Conservation (phyloP, 805 yeast species). For the Ogataea salicorniae region DNA sequence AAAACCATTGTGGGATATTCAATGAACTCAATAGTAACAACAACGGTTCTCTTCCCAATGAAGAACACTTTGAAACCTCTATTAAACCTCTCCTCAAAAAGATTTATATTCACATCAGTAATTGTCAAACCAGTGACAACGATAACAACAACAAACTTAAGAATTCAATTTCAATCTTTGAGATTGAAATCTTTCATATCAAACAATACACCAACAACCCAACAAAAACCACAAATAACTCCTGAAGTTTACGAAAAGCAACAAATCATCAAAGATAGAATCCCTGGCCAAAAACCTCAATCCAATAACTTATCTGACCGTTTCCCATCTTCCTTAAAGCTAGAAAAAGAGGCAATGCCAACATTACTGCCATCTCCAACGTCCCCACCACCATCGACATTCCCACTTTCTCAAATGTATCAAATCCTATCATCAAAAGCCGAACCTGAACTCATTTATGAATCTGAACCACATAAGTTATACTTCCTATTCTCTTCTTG, state of each 20-base stretch:
- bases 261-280: constrained; percentile 36
- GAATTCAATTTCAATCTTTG: too few relatives aligned
- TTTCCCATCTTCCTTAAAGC: constrained; percentile 56
- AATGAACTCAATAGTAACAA: too few relatives aligned
- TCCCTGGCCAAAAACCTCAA: constrained; percentile 50
- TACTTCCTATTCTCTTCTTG: constrained; percentile 68
- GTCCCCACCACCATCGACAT: constrained; percentile 65
- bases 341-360: constrained; percentile 59
- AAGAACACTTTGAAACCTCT: too few relatives aligned
- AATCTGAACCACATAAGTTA: constrained; percentile 76
- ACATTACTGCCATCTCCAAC: constrained; percentile 70
- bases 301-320: constrained; percentile 50
- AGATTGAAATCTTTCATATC: constrained; percentile 3
- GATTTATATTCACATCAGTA: too few relatives aligned
- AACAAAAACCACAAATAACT: constrained; percentile 1
- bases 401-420: constrained; percentile 58
- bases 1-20: too few relatives aligned
- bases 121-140: too few relatives aligned
- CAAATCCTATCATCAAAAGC: constrained; percentile 44
- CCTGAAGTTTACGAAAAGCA: constrained; percentile 22
- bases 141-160: too few relatives aligned
- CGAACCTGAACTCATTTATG: constrained; percentile 72
- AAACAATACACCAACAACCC: background rate
- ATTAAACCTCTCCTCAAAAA: too few relatives aligned
- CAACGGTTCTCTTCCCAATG: too few relatives aligned